Conservation (phyloP, 805 yeast species). For the Candida hungchunana region DNA sequence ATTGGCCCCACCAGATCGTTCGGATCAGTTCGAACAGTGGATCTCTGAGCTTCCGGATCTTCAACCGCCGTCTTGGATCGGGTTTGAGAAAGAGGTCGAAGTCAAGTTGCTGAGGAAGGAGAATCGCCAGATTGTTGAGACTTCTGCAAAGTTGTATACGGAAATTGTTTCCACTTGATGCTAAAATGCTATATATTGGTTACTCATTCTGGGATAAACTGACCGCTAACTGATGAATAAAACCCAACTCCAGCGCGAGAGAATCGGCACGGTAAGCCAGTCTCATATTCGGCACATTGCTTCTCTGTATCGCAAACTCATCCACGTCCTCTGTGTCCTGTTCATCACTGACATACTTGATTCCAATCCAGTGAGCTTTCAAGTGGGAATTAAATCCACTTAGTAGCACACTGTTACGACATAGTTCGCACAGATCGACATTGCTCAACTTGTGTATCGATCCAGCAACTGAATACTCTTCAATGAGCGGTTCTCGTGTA, state of each 20-base stretch:
- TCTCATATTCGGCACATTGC: slow-evolving; percentile 28
- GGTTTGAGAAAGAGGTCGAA: slow-evolving; percentile 42
- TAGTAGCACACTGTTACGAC: slow-evolving; percentile 26
- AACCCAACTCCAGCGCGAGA: slow-evolving; percentile 18
- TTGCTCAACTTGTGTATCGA: slow-evolving; percentile 23
- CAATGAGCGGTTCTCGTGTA: slow-evolving; percentile 28
- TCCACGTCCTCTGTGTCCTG: slow-evolving; percentile 17
- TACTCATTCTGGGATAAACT: too few relatives aligned
- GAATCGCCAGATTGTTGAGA: slow-evolving; percentile 4
- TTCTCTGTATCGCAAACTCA: slow-evolving; percentile 25
- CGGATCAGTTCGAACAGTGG: slow-evolving; percentile 42
- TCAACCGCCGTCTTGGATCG: slow-evolving; percentile 52
- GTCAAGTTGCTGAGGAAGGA: slow-evolving; percentile 24
- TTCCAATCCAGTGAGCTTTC: slow-evolving; percentile 29
- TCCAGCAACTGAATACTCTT: slow-evolving; percentile 27
- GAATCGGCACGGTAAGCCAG: slow-evolving; percentile 23
- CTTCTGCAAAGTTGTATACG: slow-evolving; percentile 5
- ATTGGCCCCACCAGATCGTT: slow-evolving; percentile 44
- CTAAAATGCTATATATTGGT: too few relatives aligned
- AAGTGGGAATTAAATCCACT: slow-evolving; percentile 23
- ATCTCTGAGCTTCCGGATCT: slow-evolving; percentile 46
- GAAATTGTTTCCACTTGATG: too few relatives aligned
- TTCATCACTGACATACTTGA: slow-evolving; percentile 11
- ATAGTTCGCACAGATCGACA: slow-evolving; percentile 27
- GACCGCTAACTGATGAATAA: too few relatives aligned